Percentiles rank a stretch among this genome's conserved stretches.
Evolutionary conservation across 805 yeast species (phyloP).

Genomic region (Wickerhamiella bombiphila): DNA sequence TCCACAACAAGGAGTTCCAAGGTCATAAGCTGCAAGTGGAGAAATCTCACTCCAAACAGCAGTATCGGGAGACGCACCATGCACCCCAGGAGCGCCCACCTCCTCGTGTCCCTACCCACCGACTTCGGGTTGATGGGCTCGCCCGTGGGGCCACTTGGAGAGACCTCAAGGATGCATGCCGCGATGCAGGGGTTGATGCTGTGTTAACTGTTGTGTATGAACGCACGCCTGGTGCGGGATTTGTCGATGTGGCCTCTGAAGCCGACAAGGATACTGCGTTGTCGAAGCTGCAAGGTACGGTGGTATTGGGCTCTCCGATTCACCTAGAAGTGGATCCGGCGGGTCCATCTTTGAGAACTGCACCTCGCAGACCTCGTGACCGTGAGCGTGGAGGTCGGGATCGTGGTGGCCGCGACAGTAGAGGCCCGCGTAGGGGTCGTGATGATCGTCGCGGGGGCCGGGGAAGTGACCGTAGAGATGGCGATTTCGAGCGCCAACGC

Average conservation of each 20-base stretch:
- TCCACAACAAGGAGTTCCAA: conserved; percentile 29
- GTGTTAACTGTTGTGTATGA: conserved; percentile 26
- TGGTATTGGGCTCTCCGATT: conserved; percentile 52
- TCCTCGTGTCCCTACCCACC: conserved; percentile 17
- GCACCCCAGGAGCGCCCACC: conserved; percentile 12
- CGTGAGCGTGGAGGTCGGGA: conserved; percentile 32
- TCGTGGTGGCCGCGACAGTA: conserved; percentile 35
- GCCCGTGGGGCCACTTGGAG: conserved; percentile 23
- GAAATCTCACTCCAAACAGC: conserved; percentile 23
- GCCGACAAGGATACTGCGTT: conserved; percentile 89
- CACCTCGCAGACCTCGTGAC: too few species aligned
- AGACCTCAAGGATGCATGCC: conserved; percentile 55
- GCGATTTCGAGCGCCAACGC: conserved; percentile 16
- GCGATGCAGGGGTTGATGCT: conserved; percentile 40
- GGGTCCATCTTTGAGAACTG: too few species aligned
- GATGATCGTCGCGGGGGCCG: conserved; percentile 14
- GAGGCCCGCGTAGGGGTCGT: conserved; percentile 17
- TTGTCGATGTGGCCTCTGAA: conserved; percentile 87
- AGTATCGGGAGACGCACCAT: conserved; percentile 15
- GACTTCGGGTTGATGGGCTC: conserved; percentile 13
- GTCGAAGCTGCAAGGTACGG: conserved; percentile 55
- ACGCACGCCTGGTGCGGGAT: conserved; percentile 25
- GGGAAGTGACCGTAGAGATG: conserved; percentile 14
- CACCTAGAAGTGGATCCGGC: conserved; percentile 56
- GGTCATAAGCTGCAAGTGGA: conserved; percentile 25